Evolutionary conservation across 2,329 filamentous ascomycete species (phyloP), one percentile per base, ranked within the genome.

Genomic region (Exserohilum rostratum): DNA sequence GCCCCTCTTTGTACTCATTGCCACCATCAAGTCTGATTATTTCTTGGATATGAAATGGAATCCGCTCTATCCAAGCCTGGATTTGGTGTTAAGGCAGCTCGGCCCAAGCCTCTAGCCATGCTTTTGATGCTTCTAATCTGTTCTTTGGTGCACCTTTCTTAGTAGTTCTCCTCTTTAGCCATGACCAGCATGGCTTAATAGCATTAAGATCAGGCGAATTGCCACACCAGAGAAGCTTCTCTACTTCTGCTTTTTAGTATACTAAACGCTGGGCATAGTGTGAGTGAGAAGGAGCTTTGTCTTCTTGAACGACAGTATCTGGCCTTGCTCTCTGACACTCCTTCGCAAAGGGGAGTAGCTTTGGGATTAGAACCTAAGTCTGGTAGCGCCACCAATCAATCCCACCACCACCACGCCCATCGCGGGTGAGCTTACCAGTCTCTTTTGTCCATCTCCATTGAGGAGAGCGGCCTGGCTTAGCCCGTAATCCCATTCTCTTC

Each of bases 1-100:
- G 15, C 15, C 55, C 55, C 33, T 60, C 57, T 17, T 57, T 47
- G 40, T 63, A 63, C 53, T 61, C 45, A 34, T 59, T 58, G 12
- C 55, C 45, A 25, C 55, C 47, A 13, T 55, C 31, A 22, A 57
- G 48, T 20, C 53, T 17, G 37, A 60, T 52, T 25, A 63, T 63
- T 53, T 57, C 46, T 18, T 58, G n/a, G 17, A 63, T 53, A 29
- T 58, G 27, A 9, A 53, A 20, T 46, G 52, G 49, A 30, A 62
- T 60, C 11, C 60, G 29, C 39, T 62, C 46, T 46, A 60, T 58
- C 60, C 25, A 60, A n/a, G 34, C 30, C 25, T 60, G 43, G 5
- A 62, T 60, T 27, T 51, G 29, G n/a, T 33, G 44, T 37, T 62
- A 13, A 50, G 53, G 47, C 2, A 60, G 45, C 12, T 58, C 33